Evolutionary conservation across 352 stramenopile genomes (phyloP), one percentile per base, ranked within the genome.

Genomic region (Pythium brachiatum): DNA sequence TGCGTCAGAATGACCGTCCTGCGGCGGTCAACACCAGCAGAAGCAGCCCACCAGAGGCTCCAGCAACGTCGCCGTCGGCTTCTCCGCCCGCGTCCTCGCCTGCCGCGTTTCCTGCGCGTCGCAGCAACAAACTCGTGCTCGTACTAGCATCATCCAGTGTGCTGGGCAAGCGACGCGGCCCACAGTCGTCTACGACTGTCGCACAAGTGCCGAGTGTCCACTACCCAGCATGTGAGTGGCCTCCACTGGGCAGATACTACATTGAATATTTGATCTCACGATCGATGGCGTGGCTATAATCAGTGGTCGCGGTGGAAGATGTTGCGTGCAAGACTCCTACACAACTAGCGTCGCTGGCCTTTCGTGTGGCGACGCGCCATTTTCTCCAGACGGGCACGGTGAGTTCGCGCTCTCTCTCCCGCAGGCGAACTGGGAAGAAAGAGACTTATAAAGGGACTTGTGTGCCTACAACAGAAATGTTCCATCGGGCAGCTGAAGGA

Each of bases 351-450:
- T 53, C 62, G 7, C 18, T 48, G 12, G 56, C 51, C 1, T 57
- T 70, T 12, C 63, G 63, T 7, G 31, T 65, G 0, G 63, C 63
- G 31, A 53, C 57, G 34, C 63, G 63, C 1, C 51, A 70, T 41
- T 60, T 65, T 15, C 25, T 70, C 0, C 63, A 57, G 12, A 47
- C 38, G 1, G 56, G 63, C 12, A 20, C 59, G 39, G 63, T 70
- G 47, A 32, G 62, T 31, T 55, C 27, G 15, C 8, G 1, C 54
- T 25, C 15, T 27, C 29, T 34, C 29, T 34, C 5, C 29, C 29
- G 29, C 16, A 16, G 5, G 18, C 3, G 5, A 48, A 9, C 20
- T 13, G 16, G 2, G 15, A 44, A 21, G 36, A 18, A 48, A 15
- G 57, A 44, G 39, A 31, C 7, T 31, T n/a, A n/a, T n/a, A 2